phyloP scores from a whole-genome alignment of 1,284 basidiomycete species.

The Pseudozyma thailandica region DNA sequence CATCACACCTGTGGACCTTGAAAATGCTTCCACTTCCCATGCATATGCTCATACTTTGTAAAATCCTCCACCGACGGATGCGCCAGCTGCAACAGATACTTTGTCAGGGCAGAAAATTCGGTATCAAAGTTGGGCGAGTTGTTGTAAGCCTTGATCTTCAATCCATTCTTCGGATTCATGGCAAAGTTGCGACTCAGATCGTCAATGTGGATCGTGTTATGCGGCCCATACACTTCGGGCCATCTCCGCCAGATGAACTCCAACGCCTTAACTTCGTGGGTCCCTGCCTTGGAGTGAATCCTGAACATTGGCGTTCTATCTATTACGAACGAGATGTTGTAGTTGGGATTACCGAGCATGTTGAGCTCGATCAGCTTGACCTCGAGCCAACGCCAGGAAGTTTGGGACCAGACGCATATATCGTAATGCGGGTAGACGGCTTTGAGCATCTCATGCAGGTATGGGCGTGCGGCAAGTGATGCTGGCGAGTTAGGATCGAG shows the following conservation, averaged over 20 bases:
- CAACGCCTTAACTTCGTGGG: conserved; percentile 74
- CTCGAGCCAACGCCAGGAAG: conserved; percentile 91
- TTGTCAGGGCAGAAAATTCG: conserved; percentile 42
- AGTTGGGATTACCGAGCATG: conserved; percentile 72
- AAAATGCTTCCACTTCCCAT: conserved; percentile 43
- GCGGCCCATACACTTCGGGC: conserved; percentile 48
- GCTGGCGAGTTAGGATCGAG: conserved; percentile 83
- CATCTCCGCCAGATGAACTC: conserved; percentile 63
- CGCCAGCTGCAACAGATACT: conserved; percentile 53
- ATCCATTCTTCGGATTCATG: conserved; percentile 82
- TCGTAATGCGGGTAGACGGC: conserved; percentile 65
- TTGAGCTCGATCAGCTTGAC: conserved; percentile 87
- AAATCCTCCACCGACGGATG: conserved; percentile 42
- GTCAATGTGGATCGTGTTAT: conserved; percentile 87
- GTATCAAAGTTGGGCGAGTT: conserved; percentile 55
- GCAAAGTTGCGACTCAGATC: conserved; percentile 83
- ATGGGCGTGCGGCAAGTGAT: conserved; percentile 79
- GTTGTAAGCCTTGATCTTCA: conserved; percentile 77
- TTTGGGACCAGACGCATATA: conserved; percentile 69
- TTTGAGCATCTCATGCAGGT: conserved; percentile 79
- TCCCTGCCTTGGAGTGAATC: conserved; percentile 77
- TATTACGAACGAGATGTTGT: conserved; percentile 69
- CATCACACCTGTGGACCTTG: conserved; percentile 30
- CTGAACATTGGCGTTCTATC: conserved; percentile 90
- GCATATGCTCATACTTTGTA: conserved; percentile 38